A percentile compares a stretch with the other conserved stretches of the same genome.
phyloP scores from a whole-genome alignment of 306 rosid genomes.

The Medicago ruthenica region DNA sequence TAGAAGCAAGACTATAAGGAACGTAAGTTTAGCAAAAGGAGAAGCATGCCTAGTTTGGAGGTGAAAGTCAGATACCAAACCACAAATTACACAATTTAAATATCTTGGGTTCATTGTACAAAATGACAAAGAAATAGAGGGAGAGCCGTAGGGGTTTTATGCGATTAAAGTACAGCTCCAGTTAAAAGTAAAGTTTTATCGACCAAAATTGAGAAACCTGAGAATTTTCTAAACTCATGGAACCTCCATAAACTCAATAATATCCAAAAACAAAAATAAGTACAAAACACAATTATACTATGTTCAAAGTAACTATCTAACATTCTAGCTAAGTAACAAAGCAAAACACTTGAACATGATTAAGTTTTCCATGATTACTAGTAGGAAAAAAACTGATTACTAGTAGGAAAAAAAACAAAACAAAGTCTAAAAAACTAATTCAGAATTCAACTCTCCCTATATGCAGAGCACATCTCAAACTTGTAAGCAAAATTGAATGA shows the following conservation, averaged over 20 bases:
- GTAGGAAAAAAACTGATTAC: too few relatives aligned
- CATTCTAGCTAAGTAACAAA: neutral
- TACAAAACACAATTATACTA: neutral
- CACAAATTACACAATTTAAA: too few relatives aligned
- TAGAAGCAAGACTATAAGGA: too few relatives aligned
- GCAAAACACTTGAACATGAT: neutral
- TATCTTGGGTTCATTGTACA: neutral
- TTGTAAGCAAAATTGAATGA: constrained; percentile 25
- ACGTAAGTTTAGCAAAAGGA: too few relatives aligned
- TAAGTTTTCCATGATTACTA: constrained; percentile 1
- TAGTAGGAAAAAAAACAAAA: too few relatives aligned
- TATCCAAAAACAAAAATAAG: neutral
- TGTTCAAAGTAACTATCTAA: neutral
- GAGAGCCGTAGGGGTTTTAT: neutral
- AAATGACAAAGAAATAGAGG: neutral
- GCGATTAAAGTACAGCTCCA: neutral
- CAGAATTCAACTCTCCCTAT: constrained; percentile 8
- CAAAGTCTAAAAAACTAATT: neutral
- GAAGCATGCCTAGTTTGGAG: too few relatives aligned
- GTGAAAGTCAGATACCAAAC: too few relatives aligned
- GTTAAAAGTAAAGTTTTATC: neutral
- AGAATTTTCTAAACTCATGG: neutral
- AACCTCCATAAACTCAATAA: neutral
- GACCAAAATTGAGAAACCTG: neutral
- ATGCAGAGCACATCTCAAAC: constrained; percentile 35